phyloP scores from a whole-genome alignment of 1,284 basidiomycete genomes.

The Moesziomyces antarcticus region DNA sequence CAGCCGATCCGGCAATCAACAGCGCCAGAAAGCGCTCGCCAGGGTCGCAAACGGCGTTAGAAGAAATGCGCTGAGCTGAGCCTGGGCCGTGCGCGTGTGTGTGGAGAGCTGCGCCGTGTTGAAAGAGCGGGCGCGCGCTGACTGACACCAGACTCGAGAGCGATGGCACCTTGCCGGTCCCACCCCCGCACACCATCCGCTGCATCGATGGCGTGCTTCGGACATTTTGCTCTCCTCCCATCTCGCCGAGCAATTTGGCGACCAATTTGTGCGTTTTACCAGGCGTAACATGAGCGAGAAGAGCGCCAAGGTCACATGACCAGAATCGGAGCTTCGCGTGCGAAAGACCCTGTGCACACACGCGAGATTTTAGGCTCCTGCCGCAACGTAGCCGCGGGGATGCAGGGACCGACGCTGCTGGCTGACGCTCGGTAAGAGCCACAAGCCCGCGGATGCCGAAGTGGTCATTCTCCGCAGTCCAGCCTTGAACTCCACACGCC shows the following conservation, averaged over 20 bases:
- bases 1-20: too few species aligned
- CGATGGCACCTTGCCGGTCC: constrained; percentile 14
- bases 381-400: too few species aligned
- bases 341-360: neutral
- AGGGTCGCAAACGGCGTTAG: constrained; percentile 1
- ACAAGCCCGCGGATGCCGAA: too few species aligned
- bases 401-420: too few species aligned
- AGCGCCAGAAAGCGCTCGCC: too few species aligned
- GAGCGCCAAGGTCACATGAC: constrained; percentile 12
- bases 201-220: constrained; percentile 35
- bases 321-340: neutral
- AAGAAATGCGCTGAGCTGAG: neutral
- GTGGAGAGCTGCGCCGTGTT: neutral
- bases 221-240: too few species aligned
- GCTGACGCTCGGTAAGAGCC: too few species aligned
- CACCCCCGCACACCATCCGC: constrained; percentile 16
- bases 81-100: too few species aligned
- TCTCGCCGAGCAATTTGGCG: too few species aligned
- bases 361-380: neutral
- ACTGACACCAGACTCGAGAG: constrained; percentile 9
- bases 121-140: neutral
- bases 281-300: neutral
- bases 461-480: too few species aligned
- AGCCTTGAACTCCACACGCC: too few species aligned
- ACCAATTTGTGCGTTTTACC: too few species aligned